phyloP scores from a whole-genome alignment of 306 rosid species.

The Rosa rugosa region DNA sequence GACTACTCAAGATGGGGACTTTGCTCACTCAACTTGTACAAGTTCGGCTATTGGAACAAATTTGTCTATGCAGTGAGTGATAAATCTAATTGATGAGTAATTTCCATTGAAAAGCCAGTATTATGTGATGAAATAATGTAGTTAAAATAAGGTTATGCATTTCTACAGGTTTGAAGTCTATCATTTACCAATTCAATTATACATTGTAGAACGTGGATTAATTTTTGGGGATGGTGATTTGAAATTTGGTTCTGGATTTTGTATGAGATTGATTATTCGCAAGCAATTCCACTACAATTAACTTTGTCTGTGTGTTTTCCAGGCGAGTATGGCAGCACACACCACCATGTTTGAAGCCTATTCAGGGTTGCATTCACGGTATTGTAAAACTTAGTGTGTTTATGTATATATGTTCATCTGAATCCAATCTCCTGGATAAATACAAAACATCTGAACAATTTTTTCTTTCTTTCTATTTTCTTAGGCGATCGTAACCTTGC shows the following conservation, averaged over 20 bases:
- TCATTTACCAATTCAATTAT: neutral
- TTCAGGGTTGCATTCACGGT: conserved; percentile 69
- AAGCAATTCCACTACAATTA: conserved; percentile 14
- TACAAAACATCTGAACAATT: conserved; percentile 7
- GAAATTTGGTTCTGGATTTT: too few relatives aligned
- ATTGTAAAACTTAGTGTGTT: conserved; percentile 19
- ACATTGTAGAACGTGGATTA: neutral
- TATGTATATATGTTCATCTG: conserved; percentile 11
- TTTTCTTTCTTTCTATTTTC: conserved; percentile 1
- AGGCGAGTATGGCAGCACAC: conserved; percentile 81
- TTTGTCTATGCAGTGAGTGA: conserved; percentile 81
- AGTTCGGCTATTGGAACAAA: conserved; percentile 44
- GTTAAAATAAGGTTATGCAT: neutral
- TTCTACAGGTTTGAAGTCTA: neutral
- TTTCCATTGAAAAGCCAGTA: neutral
- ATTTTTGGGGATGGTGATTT: too few relatives aligned
- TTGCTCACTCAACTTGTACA: conserved; percentile 38
- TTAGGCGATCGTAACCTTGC: conserved; percentile 70
- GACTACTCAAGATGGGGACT: conserved; percentile 43
- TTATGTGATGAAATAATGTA: neutral
- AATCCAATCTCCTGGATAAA: conserved; percentile 9
- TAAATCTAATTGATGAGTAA: conserved; percentile 11
- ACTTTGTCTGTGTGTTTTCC: conserved; percentile 36
- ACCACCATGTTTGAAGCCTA: conserved; percentile 80
- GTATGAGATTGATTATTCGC: neutral